Percentiles rank a stretch among this genome's conserved stretches.
These are phyloP conservation scores for Pichia paraexigua DNA, from an alignment of 805 yeast species.

Conservation along the genomic window DNA sequence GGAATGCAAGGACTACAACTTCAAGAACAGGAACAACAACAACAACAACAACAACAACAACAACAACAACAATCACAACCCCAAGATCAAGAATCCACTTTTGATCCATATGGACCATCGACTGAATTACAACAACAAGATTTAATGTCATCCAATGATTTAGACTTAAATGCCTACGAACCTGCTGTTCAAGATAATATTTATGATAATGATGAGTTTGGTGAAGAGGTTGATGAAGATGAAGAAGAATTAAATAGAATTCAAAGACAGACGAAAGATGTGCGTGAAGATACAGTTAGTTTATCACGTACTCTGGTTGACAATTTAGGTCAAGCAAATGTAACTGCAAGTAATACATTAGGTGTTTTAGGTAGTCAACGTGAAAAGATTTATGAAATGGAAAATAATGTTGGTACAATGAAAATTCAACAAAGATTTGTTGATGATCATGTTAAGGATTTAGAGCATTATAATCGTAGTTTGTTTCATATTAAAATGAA, in stretches of 20 bases:
- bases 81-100: constrained; percentile 8
- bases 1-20: constrained; percentile 9
- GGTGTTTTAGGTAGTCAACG: constrained; percentile 94
- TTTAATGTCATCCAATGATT: constrained; percentile 8
- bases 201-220: constrained; percentile 23
- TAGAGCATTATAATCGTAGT: constrained; percentile 71
- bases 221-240: constrained; percentile 68
- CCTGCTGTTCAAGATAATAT: constrained; percentile 13
- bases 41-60: constrained; percentile 4
- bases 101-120: constrained; percentile 23
- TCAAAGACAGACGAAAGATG: constrained; percentile 62
- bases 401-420: constrained; percentile 54
- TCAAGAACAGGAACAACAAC: constrained; percentile 2
- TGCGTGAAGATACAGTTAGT: constrained; percentile 67
- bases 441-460: constrained; percentile 71
- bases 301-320: constrained; percentile 77
- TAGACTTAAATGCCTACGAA: constrained; percentile 23
- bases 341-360: constrained; percentile 69
- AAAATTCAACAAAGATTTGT: constrained; percentile 77
- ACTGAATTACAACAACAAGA: constrained; percentile 3
- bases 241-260: constrained; percentile 81
- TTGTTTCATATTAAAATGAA: constrained; percentile 72
- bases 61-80: constrained; percentile 5
- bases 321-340: constrained; percentile 65
- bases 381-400: constrained; percentile 74